Percentiles rank a stretch among this genome's conserved stretches.
Conservation (phyloP, 495 filamentous ascomycete species). For the Podospora anserina region DNA sequence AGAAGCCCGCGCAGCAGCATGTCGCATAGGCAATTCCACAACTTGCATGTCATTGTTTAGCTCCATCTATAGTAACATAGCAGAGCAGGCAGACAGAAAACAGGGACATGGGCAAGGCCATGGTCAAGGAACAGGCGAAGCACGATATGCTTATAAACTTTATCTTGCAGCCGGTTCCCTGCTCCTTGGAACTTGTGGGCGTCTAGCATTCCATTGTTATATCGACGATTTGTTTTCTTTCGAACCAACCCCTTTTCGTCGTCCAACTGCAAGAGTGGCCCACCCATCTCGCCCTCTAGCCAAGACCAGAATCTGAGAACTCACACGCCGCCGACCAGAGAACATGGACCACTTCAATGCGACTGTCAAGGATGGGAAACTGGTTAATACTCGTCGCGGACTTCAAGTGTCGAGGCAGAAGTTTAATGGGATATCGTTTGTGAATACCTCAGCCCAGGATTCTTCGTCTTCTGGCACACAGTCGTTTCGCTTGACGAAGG, state of each 20-base stretch:
- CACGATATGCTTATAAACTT: not conserved
- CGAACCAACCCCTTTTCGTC: not conserved
- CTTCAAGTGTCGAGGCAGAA: conserved; percentile 33
- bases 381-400: conserved; percentile 32
- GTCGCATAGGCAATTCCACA: not conserved
- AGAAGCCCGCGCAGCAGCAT: not conserved
- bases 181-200: not conserved
- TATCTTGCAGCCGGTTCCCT: not conserved
- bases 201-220: not conserved
- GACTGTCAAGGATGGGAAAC: conserved; percentile 29
- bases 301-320: not conserved
- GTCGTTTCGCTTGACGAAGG: conserved; percentile 3
- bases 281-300: not conserved
- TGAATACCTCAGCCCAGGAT: conserved; percentile 28
- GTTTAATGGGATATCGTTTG: conserved; percentile 33
- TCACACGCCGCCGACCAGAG: not conserved
- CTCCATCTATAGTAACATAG: not conserved
- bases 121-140: not conserved
- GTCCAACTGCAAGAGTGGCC: not conserved
- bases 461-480: not conserved
- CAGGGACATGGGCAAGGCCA: not conserved
- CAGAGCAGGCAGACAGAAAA: not conserved
- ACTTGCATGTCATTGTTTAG: not conserved
- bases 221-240: not conserved
- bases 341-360: conserved; percentile 36